A percentile compares a stretch with the other conserved stretches of the same genome.
These are phyloP conservation scores for Phytophthora pinifolia DNA, from an alignment of 352 stramenopile species.

Conservation along the genomic window DNA sequence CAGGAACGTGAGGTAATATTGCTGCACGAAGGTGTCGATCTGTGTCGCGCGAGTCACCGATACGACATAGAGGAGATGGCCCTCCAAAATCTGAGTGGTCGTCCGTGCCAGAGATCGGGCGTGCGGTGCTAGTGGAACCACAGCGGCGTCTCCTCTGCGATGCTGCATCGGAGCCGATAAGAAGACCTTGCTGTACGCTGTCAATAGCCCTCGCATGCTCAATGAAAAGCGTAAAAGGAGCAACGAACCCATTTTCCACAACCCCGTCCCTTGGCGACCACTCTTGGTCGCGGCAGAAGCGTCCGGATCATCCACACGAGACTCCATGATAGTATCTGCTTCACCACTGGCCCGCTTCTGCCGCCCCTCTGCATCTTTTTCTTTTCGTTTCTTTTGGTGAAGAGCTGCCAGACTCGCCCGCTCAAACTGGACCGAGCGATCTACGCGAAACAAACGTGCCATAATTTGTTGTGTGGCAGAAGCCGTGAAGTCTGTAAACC, in stretches of 20 bases:
- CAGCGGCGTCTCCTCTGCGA: slow-evolving; percentile 61
- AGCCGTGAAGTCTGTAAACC: slow-evolving; percentile 74
- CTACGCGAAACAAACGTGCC: slow-evolving; percentile 65
- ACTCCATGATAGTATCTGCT: slow-evolving; percentile 24
- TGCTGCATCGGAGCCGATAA: slow-evolving; percentile 62
- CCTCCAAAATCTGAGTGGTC: slow-evolving; percentile 46
- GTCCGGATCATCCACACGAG: slow-evolving; percentile 2
- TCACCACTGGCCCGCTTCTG: slow-evolving; percentile 9
- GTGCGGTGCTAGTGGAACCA: slow-evolving; percentile 59
- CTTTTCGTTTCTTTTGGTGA: slow-evolving; percentile 42
- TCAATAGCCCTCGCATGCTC: slow-evolving; percentile 64
- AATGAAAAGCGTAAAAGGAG: slow-evolving; percentile 79
- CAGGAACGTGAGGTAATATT: slow-evolving; percentile 80
- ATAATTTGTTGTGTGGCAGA: slow-evolving; percentile 58
- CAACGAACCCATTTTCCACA: slow-evolving; percentile 86
- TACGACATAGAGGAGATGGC: slow-evolving; percentile 56
- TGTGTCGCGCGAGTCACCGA: slow-evolving; percentile 38
- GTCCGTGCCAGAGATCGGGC: slow-evolving; percentile 47
- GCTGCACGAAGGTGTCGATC: slow-evolving; percentile 60
- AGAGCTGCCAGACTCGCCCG: slow-evolving; percentile 59
- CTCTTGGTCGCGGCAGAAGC: background rate
- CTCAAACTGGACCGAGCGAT: slow-evolving; percentile 74
- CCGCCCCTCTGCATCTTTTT: slow-evolving; percentile 9
- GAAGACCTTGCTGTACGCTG: slow-evolving; percentile 69
- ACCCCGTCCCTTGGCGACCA: slow-evolving; percentile 18